Base-by-base conservation (phyloP, 345 rosid species). In the Citrus mangshanensis region DNA sequence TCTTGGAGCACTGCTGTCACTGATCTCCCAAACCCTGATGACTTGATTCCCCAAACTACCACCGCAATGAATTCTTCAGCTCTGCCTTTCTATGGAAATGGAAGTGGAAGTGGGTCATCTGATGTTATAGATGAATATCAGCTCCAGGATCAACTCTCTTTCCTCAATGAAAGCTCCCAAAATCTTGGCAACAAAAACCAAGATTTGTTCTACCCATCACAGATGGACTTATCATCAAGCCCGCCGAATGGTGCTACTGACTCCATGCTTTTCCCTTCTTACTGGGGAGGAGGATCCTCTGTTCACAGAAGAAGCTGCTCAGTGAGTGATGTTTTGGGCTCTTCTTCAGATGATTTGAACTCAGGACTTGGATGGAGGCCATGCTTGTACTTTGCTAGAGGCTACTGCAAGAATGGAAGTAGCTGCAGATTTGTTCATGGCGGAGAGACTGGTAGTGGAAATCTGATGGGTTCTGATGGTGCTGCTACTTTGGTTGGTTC, bases 351-450 rank as follows among this genome's bases (percentile, higher is more conserved):
- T 69, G 98, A 95, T 40, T 84, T 89, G 13, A 73, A 30, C 59
- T 85, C 90, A 3, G 98, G 96, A 56, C 77, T 91, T 68, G 98
- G 97, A 9, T 94, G 95, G 94, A 91, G 93, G 51, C 98, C 95
- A 12, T 95, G 98, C 74, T 86, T 91, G 82, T 95, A 93, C 79
- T 95, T 80, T 73, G 95, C 98, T 4, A 91, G 98, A 87, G 98
- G 98, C 74, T 92, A 83, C 85, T 95, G 98, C 75, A 95, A 95
- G 80, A 95, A 95, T 66, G 98, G 98, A 34, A 85, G 82, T 69
- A 91, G 79, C 83, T 95, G 98, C 80, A 91, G 93, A 89, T 95
- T 95, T 83, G 81, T 93, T 6, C 98, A 95, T 61, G 82, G 85
- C 54, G 82, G 85, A 25, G 93, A 90, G 59, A 80, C 86, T 9